These are phyloP conservation scores for Naganishia randhawae DNA, from an alignment of 768 basidiomycete species.

Conservation along the genomic window DNA sequence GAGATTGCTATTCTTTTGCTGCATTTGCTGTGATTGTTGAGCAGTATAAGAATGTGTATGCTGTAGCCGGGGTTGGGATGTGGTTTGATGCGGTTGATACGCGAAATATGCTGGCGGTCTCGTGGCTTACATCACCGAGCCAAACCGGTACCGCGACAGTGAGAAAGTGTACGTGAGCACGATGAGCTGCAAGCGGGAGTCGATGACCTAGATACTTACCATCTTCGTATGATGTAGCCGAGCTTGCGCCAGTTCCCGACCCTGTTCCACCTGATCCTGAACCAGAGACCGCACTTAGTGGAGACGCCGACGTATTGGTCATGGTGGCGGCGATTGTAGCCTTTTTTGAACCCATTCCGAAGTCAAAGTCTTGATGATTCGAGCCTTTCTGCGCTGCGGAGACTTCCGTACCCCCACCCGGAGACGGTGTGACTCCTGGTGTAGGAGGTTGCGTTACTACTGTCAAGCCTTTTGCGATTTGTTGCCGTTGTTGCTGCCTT, in stretches of 20 bases:
- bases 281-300: conserved; percentile 7
- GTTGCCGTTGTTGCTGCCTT: conserved; percentile 19
- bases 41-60: not conserved
- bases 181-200: not conserved
- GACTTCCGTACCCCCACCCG: not conserved
- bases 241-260: not conserved
- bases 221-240: not conserved
- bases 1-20: not conserved
- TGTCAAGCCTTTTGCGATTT: conserved; percentile 15
- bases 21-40: not conserved
- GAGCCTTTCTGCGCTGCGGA: not conserved
- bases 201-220: not conserved
- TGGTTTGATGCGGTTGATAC: not conserved
- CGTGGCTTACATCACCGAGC: too few species aligned
- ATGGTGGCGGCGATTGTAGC: conserved; percentile 4
- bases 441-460: conserved; percentile 12
- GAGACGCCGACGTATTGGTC: conserved; percentile 1
- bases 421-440: not conserved
- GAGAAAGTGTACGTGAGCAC: not conserved
- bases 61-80: not conserved
- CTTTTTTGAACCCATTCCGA: not conserved
- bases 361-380: not conserved
- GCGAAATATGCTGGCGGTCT: not conserved
- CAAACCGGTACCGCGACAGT: not conserved
- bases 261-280: not conserved